phyloP scores from a whole-genome alignment of 1,139 yeast genomes.

The Candida tetrigidarum region DNA sequence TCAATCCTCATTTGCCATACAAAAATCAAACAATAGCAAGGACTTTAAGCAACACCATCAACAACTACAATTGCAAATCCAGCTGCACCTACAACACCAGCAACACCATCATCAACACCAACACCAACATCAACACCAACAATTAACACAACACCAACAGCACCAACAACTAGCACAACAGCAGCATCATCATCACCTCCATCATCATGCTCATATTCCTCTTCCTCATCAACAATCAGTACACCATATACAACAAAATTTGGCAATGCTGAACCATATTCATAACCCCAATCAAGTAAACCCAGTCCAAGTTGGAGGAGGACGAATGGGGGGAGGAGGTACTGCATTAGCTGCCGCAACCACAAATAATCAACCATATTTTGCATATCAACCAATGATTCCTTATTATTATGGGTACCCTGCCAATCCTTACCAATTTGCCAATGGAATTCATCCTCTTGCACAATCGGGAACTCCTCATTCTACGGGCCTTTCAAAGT shows the following conservation, averaged over 20 bases:
- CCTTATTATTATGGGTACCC: constrained; percentile 19
- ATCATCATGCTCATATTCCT: neutral
- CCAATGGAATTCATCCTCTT: neutral
- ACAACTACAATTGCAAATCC: neutral
- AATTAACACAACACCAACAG: neutral
- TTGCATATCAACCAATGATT: constrained; percentile 18
- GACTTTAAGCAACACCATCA: constrained; percentile 6
- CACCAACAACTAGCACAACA: neutral
- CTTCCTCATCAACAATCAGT: constrained; percentile 1
- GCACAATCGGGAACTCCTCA: no score
- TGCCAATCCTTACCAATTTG: constrained; percentile 18
- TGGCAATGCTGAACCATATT: neutral
- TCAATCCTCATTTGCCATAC: constrained; percentile 48
- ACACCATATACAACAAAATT: constrained; percentile 1
- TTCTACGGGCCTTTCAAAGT: neutral
- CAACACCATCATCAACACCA: constrained; percentile 6
- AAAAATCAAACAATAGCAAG: constrained; percentile 23
- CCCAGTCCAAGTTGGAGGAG: neutral
- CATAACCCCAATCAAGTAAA: neutral
- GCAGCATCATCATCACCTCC: neutral
- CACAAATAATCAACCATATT: constrained; percentile 10
- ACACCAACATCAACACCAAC: neutral
- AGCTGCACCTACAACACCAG: neutral
- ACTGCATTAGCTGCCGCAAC: constrained; percentile 4
- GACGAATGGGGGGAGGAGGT: neutral